Evolutionary conservation across 352 stramenopile species (phyloP).

Genomic region (Globisporangium megalacanthum): DNA sequence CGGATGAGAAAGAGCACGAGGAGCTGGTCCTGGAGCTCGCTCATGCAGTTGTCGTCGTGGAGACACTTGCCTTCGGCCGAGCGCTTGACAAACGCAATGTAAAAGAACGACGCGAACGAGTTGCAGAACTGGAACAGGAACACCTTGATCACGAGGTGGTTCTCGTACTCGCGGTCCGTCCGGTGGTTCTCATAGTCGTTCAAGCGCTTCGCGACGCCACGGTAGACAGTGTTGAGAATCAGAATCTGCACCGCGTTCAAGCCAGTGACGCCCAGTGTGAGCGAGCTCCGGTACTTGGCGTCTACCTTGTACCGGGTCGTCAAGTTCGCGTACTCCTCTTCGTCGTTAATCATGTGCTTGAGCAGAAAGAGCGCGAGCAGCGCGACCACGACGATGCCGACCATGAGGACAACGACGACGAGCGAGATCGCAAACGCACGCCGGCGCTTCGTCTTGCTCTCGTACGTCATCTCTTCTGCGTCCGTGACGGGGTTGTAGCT

Average conservation of each 20-base stretch:
- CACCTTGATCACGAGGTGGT: slow-evolving; percentile 96
- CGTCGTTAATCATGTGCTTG: slow-evolving; percentile 71
- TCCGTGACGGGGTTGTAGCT: slow-evolving; percentile 66
- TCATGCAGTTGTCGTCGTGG: slow-evolving; percentile 63
- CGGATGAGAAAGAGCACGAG: slow-evolving; percentile 90
- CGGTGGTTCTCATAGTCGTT: slow-evolving; percentile 94
- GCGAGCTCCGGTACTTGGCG: slow-evolving; percentile 29
- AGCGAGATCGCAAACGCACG: slow-evolving; percentile 55
- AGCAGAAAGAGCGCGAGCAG: slow-evolving; percentile 65
- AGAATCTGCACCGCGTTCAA: slow-evolving; percentile 89
- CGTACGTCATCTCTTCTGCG: slow-evolving; percentile 58
- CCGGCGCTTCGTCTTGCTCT: slow-evolving; percentile 47
- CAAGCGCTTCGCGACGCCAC: slow-evolving; percentile 85
- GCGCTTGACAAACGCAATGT: slow-evolving; percentile 84
- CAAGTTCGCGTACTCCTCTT: slow-evolving; percentile 17
- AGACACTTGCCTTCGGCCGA: slow-evolving; percentile 71
- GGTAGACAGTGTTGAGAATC: slow-evolving; percentile 92
- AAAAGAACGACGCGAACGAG: slow-evolving; percentile 97
- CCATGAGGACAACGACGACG: slow-evolving; percentile 67
- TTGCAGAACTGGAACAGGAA: slow-evolving; percentile 98
- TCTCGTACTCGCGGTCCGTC: slow-evolving; percentile 86
- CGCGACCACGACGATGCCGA: slow-evolving; percentile 63
- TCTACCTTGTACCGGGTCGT: slow-evolving; percentile 14
- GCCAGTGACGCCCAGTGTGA: slow-evolving; percentile 49
- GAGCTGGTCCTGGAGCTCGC: slow-evolving; percentile 88